Evolutionary conservation across 75 land plant species (phyloP), one percentile per base, ranked within the genome.

Genomic region (Cryptomeria japonica): DNA sequence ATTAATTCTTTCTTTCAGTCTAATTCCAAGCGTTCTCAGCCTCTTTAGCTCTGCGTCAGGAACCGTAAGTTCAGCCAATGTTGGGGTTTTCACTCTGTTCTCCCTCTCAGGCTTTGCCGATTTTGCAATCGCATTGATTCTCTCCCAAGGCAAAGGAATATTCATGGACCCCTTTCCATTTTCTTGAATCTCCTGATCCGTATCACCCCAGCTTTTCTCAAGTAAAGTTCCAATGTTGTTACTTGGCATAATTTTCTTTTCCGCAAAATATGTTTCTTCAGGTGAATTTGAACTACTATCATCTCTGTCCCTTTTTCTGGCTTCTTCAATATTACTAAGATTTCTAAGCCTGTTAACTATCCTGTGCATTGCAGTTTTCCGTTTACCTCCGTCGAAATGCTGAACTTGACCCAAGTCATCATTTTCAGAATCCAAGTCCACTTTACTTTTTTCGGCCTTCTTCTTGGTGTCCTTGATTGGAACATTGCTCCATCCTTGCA

Each of bases 51-150:
- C 97, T 86, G 47, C 58, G 49, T 95, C 99, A 46, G 98, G 97
- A 51, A 98, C 92, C 36, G 99, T 95, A 90, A 98, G 77, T 86
- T 98, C 99, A 31, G 99, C 99, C 92, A 98, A 86, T 22, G 96
- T 85, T 9, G 99, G 99, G 18, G 97, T 93, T 89, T 89, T 95
- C 38, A 89, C 91, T 58, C 72, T 78, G 92, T 80, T 91, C 55
- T 53, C 92, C 4, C 86, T 86, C 87, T 53, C 90, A 53, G 85
- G 89, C 56, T 44, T 92, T 16, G 6, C 89, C 6, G 31, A n/a
- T 47, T 87, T 55, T 36, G 22, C 80, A 77, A 78, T 85, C 22
- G 87, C 86, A 16, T 86, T 92, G 5, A 86, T 91, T 85, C 92
- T 91, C 90, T 96, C 97, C 98, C 98, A 96, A 3, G 96, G 96